Evolutionary conservation across 2,329 filamentous ascomycete genomes (phyloP).

Genomic region (Diaporthe vexans): DNA sequence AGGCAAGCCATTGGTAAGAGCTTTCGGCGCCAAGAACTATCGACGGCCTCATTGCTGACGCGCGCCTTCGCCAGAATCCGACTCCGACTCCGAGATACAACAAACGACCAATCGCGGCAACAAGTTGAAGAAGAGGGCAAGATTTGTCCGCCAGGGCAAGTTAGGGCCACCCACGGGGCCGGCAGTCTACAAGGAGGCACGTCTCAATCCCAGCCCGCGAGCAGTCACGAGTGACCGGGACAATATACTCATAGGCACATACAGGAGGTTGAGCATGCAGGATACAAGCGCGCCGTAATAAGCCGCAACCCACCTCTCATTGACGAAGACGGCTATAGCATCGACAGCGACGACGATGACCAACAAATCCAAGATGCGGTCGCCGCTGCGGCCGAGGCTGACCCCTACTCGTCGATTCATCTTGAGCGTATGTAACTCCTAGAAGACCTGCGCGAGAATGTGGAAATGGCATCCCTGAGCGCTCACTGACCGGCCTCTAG

Average conservation of each 20-base stretch:
- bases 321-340: conserved; percentile 83
- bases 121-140: conserved; percentile 82
- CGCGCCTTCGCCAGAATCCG: conserved; percentile 71
- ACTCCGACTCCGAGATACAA: conserved; percentile 81
- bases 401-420: conserved; percentile 80
- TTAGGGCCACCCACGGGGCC: conserved; percentile 76
- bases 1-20: conserved; percentile 72
- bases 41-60: conserved; percentile 30
- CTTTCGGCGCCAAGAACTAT: conserved; percentile 30
- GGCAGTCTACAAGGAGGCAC: conserved; percentile 79
- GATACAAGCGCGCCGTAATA: conserved; percentile 80
- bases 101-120: conserved; percentile 81
- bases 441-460: not conserved
- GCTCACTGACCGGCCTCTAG: conserved; percentile 58
- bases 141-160: conserved; percentile 78
- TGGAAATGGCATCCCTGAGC: conserved; percentile 15
- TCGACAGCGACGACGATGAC: conserved; percentile 80
- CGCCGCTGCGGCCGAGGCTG: conserved; percentile 74
- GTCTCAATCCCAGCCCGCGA: conserved; percentile 44
- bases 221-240: conserved; percentile 23
- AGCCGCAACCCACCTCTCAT: conserved; percentile 79
- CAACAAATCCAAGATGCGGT: conserved; percentile 73
- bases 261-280: conserved; percentile 80
- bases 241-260: conserved; percentile 46
- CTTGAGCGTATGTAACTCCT: conserved; percentile 72